Base-by-base conservation (phyloP, 2,329 filamentous ascomycete species). In the Mycocentrospora acerina region DNA sequence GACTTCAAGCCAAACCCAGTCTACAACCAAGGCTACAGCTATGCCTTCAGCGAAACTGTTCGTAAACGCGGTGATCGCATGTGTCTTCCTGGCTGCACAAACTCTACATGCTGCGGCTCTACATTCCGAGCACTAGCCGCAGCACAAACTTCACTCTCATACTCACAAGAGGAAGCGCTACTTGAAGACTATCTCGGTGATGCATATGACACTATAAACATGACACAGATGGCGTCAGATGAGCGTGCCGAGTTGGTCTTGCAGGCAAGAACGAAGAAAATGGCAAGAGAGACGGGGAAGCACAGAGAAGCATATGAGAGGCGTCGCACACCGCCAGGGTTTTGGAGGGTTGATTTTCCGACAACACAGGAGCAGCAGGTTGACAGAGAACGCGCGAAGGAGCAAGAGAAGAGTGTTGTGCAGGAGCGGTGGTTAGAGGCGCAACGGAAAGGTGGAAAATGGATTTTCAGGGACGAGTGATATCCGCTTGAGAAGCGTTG, bases 331-430 rank as follows among this genome's bases (percentile, higher is more conserved):
- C 90, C 93, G 10, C 88, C 89, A 2, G 90, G 90, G 0, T 97
- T 88, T 62, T 98, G 93, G 93, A 78, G 88, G 37, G 79, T 85
- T 2, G 91, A 95, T 53, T 95, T 98, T 62, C 90, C 91, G 1
- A 82, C 73, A 17, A 96, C 93, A 1, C 93, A 97, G 63, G 88
- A 96, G 66, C 69, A 83, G 18, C 73, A 80, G 51, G 71, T 75
- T 35, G 81, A 91, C 55, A 79, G 79, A 40, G 75, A 77, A 43
- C 81, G 83, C 59, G 86, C 85, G 0, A 75, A 73, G n/a, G 75
- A 75, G 53, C 70, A 80, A 43, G 83, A 86, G 59, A 77, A 76
- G 49, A 73, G 80, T 33, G 77, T 80, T 39, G 75, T 96, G 2
- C 77, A 82, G 49, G 82, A 88, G 57, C 79, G 90, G 58, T 86